A percentile compares a stretch with the other conserved stretches of the same genome.
Conservation (phyloP, 345 rosid genomes). For the Clausena lansium region DNA sequence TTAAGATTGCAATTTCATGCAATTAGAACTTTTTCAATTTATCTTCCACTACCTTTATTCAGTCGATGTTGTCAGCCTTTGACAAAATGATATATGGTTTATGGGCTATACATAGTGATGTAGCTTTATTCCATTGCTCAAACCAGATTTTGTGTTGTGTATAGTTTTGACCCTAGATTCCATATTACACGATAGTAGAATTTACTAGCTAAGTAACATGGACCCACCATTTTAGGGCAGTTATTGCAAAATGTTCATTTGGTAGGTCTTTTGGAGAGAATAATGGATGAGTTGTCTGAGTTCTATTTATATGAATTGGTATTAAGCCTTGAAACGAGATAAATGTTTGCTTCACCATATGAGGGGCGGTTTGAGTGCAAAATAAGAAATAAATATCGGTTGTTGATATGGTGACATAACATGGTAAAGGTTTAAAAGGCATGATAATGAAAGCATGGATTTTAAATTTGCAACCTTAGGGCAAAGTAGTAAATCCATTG, state of each 20-base stretch:
- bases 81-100: background rate
- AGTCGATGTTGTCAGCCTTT: background rate
- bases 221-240: background rate
- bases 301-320: background rate
- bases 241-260: background rate
- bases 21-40: background rate
- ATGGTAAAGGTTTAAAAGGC: no score
- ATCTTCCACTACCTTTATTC: background rate
- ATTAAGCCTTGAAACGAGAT: background rate
- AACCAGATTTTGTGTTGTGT: background rate
- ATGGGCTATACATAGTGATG: background rate
- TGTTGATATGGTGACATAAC: background rate
- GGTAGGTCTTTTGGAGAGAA: background rate
- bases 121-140: background rate
- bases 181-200: background rate
- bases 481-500: background rate
- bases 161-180: background rate
- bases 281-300: background rate
- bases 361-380: background rate
- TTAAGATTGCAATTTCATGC: conserved; percentile 1
- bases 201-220: background rate
- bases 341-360: background rate
- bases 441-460: background rate
- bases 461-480: background rate
- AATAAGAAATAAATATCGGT: background rate